Percentiles rank a stretch among this genome's conserved stretches.
phyloP scores from a whole-genome alignment of 345 rosid species.

The Sisymbrium irio region DNA sequence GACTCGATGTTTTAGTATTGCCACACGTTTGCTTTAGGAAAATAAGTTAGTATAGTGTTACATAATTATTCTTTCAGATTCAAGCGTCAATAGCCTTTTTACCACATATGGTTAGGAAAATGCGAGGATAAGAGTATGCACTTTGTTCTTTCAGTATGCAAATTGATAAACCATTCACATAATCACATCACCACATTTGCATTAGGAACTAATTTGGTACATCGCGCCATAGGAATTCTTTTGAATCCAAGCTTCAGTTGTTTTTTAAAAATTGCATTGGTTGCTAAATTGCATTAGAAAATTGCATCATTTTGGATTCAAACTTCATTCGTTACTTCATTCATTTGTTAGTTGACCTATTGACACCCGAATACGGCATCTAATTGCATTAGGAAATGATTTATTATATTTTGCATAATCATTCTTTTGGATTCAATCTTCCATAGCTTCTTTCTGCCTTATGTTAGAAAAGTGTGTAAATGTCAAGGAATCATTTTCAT shows the following conservation, averaged over 20 bases:
- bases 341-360: background rate
- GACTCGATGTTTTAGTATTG: too few relatives aligned
- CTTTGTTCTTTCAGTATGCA: background rate
- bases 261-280: background rate
- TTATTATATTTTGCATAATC: background rate
- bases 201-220: background rate
- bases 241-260: background rate
- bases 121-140: background rate
- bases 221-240: background rate
- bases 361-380: background rate
- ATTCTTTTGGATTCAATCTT: background rate
- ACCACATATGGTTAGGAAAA: background rate
- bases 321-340: slow-evolving; percentile 3
- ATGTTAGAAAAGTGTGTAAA: background rate
- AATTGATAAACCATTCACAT: slow-evolving; percentile 1
- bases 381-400: slow-evolving; percentile 6
- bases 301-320: background rate
- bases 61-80: background rate
- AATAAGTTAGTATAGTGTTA: background rate
- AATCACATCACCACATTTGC: too few relatives aligned
- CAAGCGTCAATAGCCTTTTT: background rate
- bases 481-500: background rate
- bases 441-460: background rate
- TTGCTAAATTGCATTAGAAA: slow-evolving; percentile 1
- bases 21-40: background rate